A percentile compares a stretch with the other conserved stretches of the same genome.
These are phyloP conservation scores for Geotrichum reessii DNA, from an alignment of 1,139 yeast species.

Conservation along the genomic window DNA sequence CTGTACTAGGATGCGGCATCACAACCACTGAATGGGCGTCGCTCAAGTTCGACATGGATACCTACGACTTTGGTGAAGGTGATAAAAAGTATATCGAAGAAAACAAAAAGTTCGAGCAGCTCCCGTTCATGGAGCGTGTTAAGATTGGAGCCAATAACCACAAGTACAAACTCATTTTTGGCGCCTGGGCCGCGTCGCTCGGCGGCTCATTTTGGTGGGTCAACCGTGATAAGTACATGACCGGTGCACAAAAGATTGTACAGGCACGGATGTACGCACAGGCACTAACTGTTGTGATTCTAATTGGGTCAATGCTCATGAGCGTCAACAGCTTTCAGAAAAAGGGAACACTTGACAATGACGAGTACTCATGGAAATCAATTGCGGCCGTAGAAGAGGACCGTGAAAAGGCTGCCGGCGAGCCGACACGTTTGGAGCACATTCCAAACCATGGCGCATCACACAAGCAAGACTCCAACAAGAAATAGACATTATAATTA, in stretches of 20 bases:
- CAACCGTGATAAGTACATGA: slow-evolving; percentile 70
- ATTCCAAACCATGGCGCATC: neutral
- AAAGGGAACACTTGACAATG: slow-evolving; percentile 29
- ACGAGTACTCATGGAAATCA: slow-evolving; percentile 30
- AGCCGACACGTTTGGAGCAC: slow-evolving; percentile 10
- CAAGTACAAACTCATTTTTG: slow-evolving; percentile 71
- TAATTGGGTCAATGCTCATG: slow-evolving; percentile 34
- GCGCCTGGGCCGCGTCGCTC: slow-evolving; percentile 82
- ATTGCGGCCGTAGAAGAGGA: slow-evolving; percentile 30
- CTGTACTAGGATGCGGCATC: slow-evolving; percentile 30
- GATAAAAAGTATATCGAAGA: slow-evolving; percentile 12
- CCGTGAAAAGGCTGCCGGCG: slow-evolving; percentile 25
- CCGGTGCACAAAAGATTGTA: slow-evolving; percentile 77
- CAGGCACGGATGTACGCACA: slow-evolving; percentile 96
- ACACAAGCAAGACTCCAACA: neutral
- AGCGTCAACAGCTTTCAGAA: slow-evolving; percentile 23
- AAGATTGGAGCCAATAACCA: slow-evolving; percentile 37
- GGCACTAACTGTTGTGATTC: slow-evolving; percentile 47
- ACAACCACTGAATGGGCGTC: slow-evolving; percentile 35
- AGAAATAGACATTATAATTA: too few relatives aligned
- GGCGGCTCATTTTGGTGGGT: slow-evolving; percentile 77
- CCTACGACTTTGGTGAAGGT: slow-evolving; percentile 18
- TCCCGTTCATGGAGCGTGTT: slow-evolving; percentile 10
- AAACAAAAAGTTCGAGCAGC: slow-evolving; percentile 13
- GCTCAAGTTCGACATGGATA: slow-evolving; percentile 30